Evolutionary conservation across 768 basidiomycete species (phyloP), one percentile per base, ranked within the genome.

Genomic region (Hypsizygus marmoreus): DNA sequence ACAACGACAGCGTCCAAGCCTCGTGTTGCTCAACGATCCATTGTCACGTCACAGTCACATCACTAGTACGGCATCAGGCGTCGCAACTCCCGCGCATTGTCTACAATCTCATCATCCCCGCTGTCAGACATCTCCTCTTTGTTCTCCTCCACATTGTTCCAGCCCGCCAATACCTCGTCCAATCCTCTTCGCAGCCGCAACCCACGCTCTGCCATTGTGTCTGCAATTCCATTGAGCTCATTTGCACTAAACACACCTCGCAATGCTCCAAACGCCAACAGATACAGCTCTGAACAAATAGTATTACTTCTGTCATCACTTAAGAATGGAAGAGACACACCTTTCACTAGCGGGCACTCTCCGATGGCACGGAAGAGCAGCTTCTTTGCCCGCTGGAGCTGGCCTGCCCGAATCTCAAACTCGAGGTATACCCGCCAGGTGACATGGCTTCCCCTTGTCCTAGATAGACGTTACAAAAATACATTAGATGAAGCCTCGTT

Each of bases 301-400:
- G 22, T 14, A 32, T 20, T 16, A 37, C 32, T 23, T 14, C 29
- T 42, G 45, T 54, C n/a, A n/a, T 24, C 30, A 23, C 14, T 2
- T n/a, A 31, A 13, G 20, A 13, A 19, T n/a, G 6, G n/a, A n/a
- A n/a, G n/a, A n/a, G n/a, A 44, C 59, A 37, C 40, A 86, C 89
- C 87, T 76, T 92, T 92, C 7, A 72, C 72, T 24, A 89, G 62
- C 1, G 90, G 87, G 55, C 88, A 91, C 63, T 88, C 86, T 28
- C 76, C 70, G 24, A 91, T 73, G 2, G 88, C 89, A 33, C 86
- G 77, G 60, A 81, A 87, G n/a, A 91, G 63, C 36, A 90, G 53
- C 51, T 74, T 81, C 67, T 89, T 91, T 14, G 88, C 90, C 37
- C 72, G 72, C 53, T 79, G 61, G 35, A 81, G 57, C 45, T 84